Base-by-base conservation (phyloP, 2,329 filamentous ascomycete species). In the Emydomyces testavorans region DNA sequence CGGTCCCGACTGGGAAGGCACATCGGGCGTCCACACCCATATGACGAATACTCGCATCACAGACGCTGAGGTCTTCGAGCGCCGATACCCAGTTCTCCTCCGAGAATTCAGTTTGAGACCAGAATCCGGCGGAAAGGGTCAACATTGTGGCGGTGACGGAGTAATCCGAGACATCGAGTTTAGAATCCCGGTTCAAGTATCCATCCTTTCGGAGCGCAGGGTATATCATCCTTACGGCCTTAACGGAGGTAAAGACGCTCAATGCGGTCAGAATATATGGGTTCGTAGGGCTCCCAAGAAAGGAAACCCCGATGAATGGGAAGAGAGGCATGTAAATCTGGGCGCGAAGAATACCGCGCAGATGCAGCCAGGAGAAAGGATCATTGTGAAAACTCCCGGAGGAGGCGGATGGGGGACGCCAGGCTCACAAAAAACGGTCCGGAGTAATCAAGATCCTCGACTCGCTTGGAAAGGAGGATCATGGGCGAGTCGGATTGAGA, bases 1-100 rank as follows among this genome's bases (percentile, higher is more conserved):
- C 0, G 84, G 84, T 0, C 75, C 80, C 0, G 71, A 72, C 11
- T 89, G 84, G 84, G 71, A 82, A 51, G 85, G 85, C 31, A 81
- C 82, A 8, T 78, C 72, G 45, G 84, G 83, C 13, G 83, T 89
- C n/a, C 83, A 90, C 61, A 83, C 78, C 1, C 83, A 90, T 65
- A 88, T 89, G 82, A 90, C 85, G 5, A 92, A 92, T 62, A 90
- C 85, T 2, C 76, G 84, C 11, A 90, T 89, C 59, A 89, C 85
- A 0, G 85, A 90, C 60, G 74, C 81, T 0, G 85, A 92, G 61
- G 76, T 88, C 5, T 84, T 90, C 54, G 85, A 90, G 67, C 73
- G 82, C 23, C 70, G 85, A 6, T 88, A 88, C 58, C 84, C 84
- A 0, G 83, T 88, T 1, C 63, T 92, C 1, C 66, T 92, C 28